A percentile compares a stretch with the other conserved stretches of the same genome.
Evolutionary conservation across 441 rosid species (phyloP).

Genomic region (Populus hybrid): DNA sequence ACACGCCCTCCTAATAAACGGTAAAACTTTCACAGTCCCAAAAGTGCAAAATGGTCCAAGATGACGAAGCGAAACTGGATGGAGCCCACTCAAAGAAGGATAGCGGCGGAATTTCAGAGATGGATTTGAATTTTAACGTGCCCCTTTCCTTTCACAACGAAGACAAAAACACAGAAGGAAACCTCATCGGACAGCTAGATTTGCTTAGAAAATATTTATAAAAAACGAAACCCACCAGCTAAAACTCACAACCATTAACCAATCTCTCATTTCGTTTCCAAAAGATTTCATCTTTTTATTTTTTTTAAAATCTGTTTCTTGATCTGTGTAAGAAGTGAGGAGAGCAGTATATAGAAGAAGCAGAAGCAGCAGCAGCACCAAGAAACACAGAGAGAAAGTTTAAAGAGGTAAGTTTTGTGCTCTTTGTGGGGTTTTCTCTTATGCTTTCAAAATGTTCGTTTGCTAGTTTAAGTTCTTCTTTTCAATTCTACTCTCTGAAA

Average conservation of each 20-base stretch:
- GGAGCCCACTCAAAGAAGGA: slow-evolving; percentile 23
- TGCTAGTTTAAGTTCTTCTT: slow-evolving; percentile 6
- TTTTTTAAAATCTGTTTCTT: background rate
- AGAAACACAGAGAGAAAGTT: background rate
- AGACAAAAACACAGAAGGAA: slow-evolving; percentile 1
- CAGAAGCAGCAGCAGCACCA: background rate
- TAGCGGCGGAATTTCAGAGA: slow-evolving; percentile 53
- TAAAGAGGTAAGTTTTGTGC: slow-evolving; percentile 15
- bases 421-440: background rate
- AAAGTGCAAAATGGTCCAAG: slow-evolving; percentile 32
- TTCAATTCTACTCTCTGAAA: background rate
- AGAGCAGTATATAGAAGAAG: slow-evolving; percentile 4
- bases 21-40: background rate
- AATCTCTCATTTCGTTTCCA: slow-evolving; percentile 5
- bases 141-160: background rate
- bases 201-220: background rate
- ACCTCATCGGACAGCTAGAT: slow-evolving; percentile 3
- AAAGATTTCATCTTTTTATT: too few species aligned
- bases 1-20: too few species aligned
- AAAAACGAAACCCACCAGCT: background rate
- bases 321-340: background rate
- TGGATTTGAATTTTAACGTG: slow-evolving; percentile 50
- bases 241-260: too few species aligned
- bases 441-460: background rate
- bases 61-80: background rate